Percentiles rank a stretch among this genome's conserved stretches.
Conservation (phyloP, 2,329 filamentous ascomycete genomes). For the Trematosphaeria pertusa region DNA sequence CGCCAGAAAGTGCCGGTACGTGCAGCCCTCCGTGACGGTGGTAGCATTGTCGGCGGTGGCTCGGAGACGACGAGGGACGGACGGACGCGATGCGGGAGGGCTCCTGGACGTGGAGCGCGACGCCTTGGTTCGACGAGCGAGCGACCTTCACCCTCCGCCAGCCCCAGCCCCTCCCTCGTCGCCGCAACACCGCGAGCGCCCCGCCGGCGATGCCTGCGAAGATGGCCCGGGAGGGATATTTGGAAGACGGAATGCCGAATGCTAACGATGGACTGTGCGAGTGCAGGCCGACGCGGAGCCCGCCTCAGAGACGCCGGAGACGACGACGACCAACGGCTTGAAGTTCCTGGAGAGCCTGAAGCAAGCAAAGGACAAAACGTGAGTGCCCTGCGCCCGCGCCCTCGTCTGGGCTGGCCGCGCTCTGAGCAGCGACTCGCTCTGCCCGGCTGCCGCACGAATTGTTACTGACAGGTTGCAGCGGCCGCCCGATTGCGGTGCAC, state of each 20-base stretch:
- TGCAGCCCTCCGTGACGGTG: conserved; percentile 38
- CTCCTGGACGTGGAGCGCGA: conserved; percentile 37
- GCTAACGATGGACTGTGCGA: conserved; percentile 35
- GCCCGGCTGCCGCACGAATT: no score
- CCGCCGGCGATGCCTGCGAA: conserved; percentile 33
- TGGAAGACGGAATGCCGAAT: conserved; percentile 8
- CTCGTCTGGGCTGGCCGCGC: no score
- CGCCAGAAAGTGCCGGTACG: conserved; percentile 66
- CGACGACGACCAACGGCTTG: conserved; percentile 74
- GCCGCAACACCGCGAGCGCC: conserved; percentile 35
- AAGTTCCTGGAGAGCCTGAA: conserved; percentile 78
- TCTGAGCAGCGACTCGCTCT: no score
- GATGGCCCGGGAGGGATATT: not conserved
- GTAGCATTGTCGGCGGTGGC: conserved; percentile 31
- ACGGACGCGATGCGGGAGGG: conserved; percentile 39
- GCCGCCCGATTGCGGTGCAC: conserved; percentile 74
- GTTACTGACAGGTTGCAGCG: conserved; percentile 51
- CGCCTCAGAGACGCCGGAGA: conserved; percentile 65
- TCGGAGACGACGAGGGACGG: conserved; percentile 21
- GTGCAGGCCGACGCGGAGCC: conserved; percentile 36
- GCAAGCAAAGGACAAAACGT: conserved; percentile 83
- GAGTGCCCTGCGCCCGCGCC: conserved; percentile 45
- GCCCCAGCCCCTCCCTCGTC: conserved; percentile 28
- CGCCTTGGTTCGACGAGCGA: conserved; percentile 43
- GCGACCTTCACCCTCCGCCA: conserved; percentile 31